Evolutionary conservation across 1,284 basidiomycete genomes (phyloP), one percentile per base, ranked within the genome.

Genomic region (Pseudozyma hubeiensis): DNA sequence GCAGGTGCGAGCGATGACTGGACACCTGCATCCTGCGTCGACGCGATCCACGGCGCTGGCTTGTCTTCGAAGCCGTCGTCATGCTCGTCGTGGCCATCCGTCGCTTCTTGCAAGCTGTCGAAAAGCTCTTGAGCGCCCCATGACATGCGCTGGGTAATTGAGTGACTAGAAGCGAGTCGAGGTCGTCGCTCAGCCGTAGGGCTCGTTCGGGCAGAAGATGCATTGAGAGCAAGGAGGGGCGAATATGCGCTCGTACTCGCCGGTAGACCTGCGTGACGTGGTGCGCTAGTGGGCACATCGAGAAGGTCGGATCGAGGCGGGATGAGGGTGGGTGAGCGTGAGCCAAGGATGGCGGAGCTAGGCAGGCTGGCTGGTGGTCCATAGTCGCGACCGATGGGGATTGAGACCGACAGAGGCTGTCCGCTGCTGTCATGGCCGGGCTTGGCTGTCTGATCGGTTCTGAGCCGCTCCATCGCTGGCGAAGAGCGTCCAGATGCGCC

Each of bases 1-100:
- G 59, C 53, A 1, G 71, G 53, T n/a, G 54, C 50, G 1, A 63
- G 43, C 11, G 70, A 62, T 9, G 46, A 13, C 14, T 34, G 47
- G n/a, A 43, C 24, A 34, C 53, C 58, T 7, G 56, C 64, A 31
- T 80, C 77, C 51, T 71, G 78, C 19, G 75, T 73, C 19, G 73
- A 78, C 4, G 77, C 64, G 49, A 79, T 80, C 77, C 77, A 80
- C 9, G 77, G 77, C n/a, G 78, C 78, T 19, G 77, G 78, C 43
- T 68, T 62, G 61, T 61, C 62, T 7, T 37, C 14, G 5, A 19
- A 30, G 40, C 35, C 29, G 43, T 49, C 40, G 40, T 16, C 31
- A 37, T 19, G 39, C 13, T 16, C 43, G 11, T 34, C 39, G 33
- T 39, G 44, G 11, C 47, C 46, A 13, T 62, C 55, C 8, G 44